Evolutionary conservation across 441 rosid genomes (phyloP), one percentile per base, ranked within the genome.

Genomic region (Jatropha podagrica): DNA sequence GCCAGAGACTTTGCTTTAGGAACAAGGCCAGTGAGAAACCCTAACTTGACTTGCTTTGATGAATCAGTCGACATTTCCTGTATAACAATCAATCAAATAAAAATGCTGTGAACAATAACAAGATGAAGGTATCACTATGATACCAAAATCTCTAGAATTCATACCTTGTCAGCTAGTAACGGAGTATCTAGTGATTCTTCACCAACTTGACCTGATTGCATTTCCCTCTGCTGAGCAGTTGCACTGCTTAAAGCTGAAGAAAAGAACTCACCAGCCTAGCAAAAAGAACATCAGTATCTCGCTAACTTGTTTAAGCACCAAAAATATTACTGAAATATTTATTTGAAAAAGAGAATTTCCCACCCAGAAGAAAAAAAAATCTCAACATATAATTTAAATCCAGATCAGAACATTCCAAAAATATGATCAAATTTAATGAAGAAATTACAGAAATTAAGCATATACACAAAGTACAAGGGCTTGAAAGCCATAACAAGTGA

Each of bases 11-110:
- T 96, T 23, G 82, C 96, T 77, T 92, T 90, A 56, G 93, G 90
- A 77, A 96, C 97, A 65, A 96, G 87, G 69, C 99, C 98, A 69
- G 91, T 82, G 54, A 93, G 70, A 79, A 86, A 92, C 68, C 98
- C 99, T 83, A 92, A 78, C 79, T 93, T 93, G 70, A 93, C 89
- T 86, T 93, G 97, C 88, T 96, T 96, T 42, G 97, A 87, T 78
- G 85, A 79, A 84, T 92, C 99, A 66, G 80, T 75, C 65, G 83
- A 76, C 82, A 72, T 83, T 80, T 86, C 99, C 97, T 93, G 76
- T 59, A 73, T 60, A 80, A 76, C 56, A 77, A 3, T 49, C 14
- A 78, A 49, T 46, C 60, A 49, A 64, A 55, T 71, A 51, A 67
- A 66, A 71, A 44, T 23, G 42, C 76, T 67, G 78, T 60, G 49